Base-by-base conservation (phyloP, 164 flowering plant species). In the Vitis rupestris region DNA sequence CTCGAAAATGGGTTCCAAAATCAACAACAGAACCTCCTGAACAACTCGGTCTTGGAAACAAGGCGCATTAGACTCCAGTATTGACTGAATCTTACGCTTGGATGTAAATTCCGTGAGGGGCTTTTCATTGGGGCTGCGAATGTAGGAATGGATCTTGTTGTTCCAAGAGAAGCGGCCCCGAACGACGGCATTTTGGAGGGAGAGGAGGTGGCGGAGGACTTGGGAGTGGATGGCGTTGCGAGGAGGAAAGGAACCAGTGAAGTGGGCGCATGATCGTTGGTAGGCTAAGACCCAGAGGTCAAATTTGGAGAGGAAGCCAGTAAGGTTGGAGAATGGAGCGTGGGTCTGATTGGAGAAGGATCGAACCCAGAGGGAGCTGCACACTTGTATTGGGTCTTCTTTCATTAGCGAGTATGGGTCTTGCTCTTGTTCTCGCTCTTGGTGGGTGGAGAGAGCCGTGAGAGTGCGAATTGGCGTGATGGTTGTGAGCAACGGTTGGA, bases 251-350 rank as follows among this genome's bases (percentile, higher is more conserved):
- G 92, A 75, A 53, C 97, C 96, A 48, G 93, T 87, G 55, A 75
- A 76, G 50, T 93, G 86, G 58, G 98, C 98, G 65, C 85, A 83
- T 61, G 91, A 74, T 27, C 97, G 90, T 65, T 95, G 98, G 72
- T 93, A 95, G n/a, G 98, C 94, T 50, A 95, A 75, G 71, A 93
- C 84, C 97, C 98, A 95, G 73, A 95, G 82, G 70, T 95, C 98
- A 78, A 91, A 82, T 68, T 93, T 91, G 68, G 86, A 78, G 66
- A 95, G 87, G 77, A 91, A 95, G 57, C 93, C 94, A 8, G 94
- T 83, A 77, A 93, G 93, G 75, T 91, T 90, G 23, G 84, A 52
- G 78, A 89, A 84, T 16, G 91, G 81, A 30, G 77, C 69, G 64
- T 61, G 50, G 72, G 79, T 53, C 0, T 76, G 83, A 30, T 81